These are phyloP conservation scores for Colletotrichum trifolii DNA, from an alignment of 2,329 filamentous ascomycete species.

Conservation along the genomic window DNA sequence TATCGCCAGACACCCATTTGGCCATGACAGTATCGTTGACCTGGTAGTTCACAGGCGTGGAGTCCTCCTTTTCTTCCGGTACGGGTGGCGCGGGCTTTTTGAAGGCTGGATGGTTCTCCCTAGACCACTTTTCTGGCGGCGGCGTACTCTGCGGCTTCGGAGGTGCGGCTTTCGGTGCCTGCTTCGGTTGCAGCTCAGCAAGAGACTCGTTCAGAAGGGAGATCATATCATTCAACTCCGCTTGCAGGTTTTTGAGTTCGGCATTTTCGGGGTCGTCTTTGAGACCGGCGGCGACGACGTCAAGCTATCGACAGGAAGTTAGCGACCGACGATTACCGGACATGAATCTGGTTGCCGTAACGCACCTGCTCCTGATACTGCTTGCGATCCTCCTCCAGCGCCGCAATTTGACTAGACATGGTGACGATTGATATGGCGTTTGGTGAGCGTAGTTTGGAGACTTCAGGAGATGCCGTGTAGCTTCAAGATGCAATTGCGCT, in stretches of 20 bases:
- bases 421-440: conserved; percentile 1
- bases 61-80: conserved; percentile 63
- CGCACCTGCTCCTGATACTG: conserved; percentile 68
- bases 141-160: conserved; percentile 58
- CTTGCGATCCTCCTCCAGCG: conserved; percentile 63
- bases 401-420: conserved; percentile 48
- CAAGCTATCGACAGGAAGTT: conserved; percentile 66
- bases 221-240: conserved; percentile 86
- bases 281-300: conserved; percentile 79
- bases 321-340: conserved; percentile 29
- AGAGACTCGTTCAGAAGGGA: conserved; percentile 82
- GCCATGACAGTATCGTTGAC: conserved; percentile 93
- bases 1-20: conserved; percentile 91
- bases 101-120: conserved; percentile 83
- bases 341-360: background rate
- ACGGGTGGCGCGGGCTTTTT: conserved; percentile 60
- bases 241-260: conserved; percentile 80
- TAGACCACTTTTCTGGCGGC: conserved; percentile 79
- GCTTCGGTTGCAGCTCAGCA: conserved; percentile 77
- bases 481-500: background rate
- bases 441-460: background rate
- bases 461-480: background rate
- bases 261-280: conserved; percentile 83
- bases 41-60: conserved; percentile 71
- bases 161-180: conserved; percentile 55